Conservation (phyloP, 2,329 filamentous ascomycete species). For the Venturiaceae sp. region DNA sequence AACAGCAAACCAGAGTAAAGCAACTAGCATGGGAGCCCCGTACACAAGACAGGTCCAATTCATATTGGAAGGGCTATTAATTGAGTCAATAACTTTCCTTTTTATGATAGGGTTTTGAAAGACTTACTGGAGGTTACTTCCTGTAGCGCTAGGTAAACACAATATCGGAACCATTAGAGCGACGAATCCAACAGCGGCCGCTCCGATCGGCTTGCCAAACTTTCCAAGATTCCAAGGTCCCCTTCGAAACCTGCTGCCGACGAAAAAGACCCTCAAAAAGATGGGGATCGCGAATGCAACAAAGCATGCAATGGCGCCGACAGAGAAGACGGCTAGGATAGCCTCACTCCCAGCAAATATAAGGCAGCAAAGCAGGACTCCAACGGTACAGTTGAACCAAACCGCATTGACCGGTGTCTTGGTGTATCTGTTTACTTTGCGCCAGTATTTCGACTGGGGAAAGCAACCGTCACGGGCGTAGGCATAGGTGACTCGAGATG, state of each 20-base stretch:
- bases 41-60: conserved; percentile 63
- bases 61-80: conserved; percentile 38
- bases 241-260: conserved; percentile 52
- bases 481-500: conserved; percentile 59
- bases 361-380: conserved; percentile 50
- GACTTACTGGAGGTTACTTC: conserved; percentile 41
- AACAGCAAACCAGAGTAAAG: conserved; percentile 53
- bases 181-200: conserved; percentile 49
- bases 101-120: neutral
- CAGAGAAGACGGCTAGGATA: conserved; percentile 59
- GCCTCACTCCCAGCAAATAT: conserved; percentile 55
- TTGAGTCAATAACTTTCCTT: too few species aligned
- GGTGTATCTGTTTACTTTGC: conserved; percentile 49
- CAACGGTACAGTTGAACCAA: conserved; percentile 53
- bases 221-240: conserved; percentile 61
- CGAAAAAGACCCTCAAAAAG: conserved; percentile 49
- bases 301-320: conserved; percentile 60
- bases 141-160: conserved; percentile 51
- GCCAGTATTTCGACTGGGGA: conserved; percentile 49
- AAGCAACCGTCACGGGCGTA: conserved; percentile 66
- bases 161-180: conserved; percentile 58
- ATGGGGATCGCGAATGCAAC: conserved; percentile 51
- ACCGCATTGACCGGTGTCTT: conserved; percentile 62
- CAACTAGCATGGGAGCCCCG: conserved; percentile 51
- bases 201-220: conserved; percentile 49